These are phyloP conservation scores for Metschnikowia santaceciliae DNA, from an alignment of 805 yeast species.

Conservation along the genomic window DNA sequence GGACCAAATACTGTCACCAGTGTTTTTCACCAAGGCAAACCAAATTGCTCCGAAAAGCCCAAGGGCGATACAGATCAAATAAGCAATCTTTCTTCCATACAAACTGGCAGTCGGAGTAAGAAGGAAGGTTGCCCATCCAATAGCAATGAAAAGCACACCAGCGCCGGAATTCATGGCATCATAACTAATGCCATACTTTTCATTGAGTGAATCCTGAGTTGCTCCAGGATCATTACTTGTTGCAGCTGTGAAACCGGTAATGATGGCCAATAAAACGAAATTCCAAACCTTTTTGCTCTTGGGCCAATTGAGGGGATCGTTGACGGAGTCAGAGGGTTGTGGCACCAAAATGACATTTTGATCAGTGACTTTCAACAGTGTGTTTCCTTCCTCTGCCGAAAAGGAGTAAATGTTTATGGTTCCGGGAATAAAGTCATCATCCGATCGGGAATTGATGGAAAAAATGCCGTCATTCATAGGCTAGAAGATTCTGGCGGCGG, in stretches of 20 bases:
- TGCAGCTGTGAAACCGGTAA: constrained; percentile 68
- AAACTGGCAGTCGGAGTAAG: constrained; percentile 66
- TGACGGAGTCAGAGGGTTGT: constrained; percentile 47
- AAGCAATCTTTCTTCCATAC: constrained; percentile 65
- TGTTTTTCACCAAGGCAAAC: constrained; percentile 56
- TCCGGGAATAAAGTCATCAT: constrained; percentile 18
- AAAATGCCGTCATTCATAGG: constrained; percentile 6
- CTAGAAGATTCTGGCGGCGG: not conserved
- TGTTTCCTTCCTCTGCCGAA: constrained; percentile 12
- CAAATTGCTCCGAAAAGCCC: constrained; percentile 67
- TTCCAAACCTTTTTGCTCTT: constrained; percentile 33
- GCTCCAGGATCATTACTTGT: constrained; percentile 74
- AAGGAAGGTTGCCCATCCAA: constrained; percentile 61
- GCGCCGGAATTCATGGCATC: constrained; percentile 76
- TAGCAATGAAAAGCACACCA: constrained; percentile 68
- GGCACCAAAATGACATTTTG: constrained; percentile 39
- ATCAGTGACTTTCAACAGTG: constrained; percentile 16
- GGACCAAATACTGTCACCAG: constrained; percentile 68
- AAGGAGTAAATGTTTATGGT: constrained; percentile 16
- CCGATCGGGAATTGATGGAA: constrained; percentile 13
- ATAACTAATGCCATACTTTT: constrained; percentile 58
- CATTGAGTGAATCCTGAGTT: constrained; percentile 62
- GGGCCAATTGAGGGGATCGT: constrained; percentile 48
- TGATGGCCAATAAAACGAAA: constrained; percentile 42
- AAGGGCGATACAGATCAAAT: constrained; percentile 53